phyloP scores from a whole-genome alignment of 2,329 filamentous ascomycete genomes.

The Ophiognomonia clavigignenti-juglandacearum region DNA sequence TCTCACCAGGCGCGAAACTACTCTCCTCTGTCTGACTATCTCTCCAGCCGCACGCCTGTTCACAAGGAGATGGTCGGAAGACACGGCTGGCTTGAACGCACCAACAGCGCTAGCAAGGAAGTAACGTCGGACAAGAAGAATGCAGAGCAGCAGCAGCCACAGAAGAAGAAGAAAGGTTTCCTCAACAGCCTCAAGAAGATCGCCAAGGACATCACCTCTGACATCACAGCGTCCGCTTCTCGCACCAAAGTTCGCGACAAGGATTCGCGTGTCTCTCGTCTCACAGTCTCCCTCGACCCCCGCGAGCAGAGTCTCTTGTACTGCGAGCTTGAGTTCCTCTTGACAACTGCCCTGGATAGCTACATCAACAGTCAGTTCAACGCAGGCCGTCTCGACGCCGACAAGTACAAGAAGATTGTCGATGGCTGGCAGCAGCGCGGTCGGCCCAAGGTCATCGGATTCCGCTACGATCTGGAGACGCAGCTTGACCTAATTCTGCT shows the following conservation, averaged over 20 bases:
- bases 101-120: slow-evolving; percentile 23
- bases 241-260: slow-evolving; percentile 25
- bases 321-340: slow-evolving; percentile 52
- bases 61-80: slow-evolving; percentile 50
- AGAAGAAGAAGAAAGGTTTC: slow-evolving; percentile 35
- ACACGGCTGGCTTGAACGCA: slow-evolving; percentile 53
- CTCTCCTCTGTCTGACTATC: slow-evolving; percentile 39
- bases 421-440: slow-evolving; percentile 49
- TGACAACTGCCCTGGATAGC: slow-evolving; percentile 45
- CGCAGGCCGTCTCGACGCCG: slow-evolving; percentile 47
- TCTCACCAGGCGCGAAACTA: slow-evolving; percentile 23
- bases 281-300: slow-evolving; percentile 46
- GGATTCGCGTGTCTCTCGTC: slow-evolving; percentile 23
- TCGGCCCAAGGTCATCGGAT: slow-evolving; percentile 50
- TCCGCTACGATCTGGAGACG: slow-evolving; percentile 56
- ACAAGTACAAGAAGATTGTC: slow-evolving; percentile 46
- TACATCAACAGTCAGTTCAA: slow-evolving; percentile 51
- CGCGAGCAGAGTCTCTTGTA: slow-evolving; percentile 56
- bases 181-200: slow-evolving; percentile 46
- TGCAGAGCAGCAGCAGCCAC: background rate
- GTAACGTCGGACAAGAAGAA: slow-evolving; percentile 4
- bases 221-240: slow-evolving; percentile 13
- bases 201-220: slow-evolving; percentile 42
- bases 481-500: slow-evolving; percentile 50
- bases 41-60: slow-evolving; percentile 35